phyloP scores from a whole-genome alignment of 2,329 filamentous ascomycete species.

The Phyllosticta citrichinensis region DNA sequence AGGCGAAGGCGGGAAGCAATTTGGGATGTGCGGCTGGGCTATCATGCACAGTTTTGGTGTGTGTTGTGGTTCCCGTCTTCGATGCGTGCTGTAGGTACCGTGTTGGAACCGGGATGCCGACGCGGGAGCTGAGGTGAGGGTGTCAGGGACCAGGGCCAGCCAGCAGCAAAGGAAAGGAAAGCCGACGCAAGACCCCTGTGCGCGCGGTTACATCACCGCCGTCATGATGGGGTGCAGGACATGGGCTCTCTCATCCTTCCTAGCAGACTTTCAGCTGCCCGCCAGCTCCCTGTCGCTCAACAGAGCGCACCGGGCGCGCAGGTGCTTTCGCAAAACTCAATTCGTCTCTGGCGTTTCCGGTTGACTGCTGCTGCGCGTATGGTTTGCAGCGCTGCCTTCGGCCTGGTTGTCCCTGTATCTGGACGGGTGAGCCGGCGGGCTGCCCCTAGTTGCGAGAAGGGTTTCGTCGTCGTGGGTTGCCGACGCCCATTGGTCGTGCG shows the following conservation, averaged over 20 bases:
- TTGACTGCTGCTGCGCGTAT: neutral
- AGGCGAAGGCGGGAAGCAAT: too few relatives aligned
- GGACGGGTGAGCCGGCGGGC: neutral
- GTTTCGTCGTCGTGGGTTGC: neutral
- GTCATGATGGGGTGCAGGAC: too few relatives aligned
- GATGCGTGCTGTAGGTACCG: too few relatives aligned
- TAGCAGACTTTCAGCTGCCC: neutral
- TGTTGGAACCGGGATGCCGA: too few relatives aligned
- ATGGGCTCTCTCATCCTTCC: neutral
- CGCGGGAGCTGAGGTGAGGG: too few relatives aligned
- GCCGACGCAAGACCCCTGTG: too few relatives aligned
- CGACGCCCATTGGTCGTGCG: neutral
- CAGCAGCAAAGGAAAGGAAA: too few relatives aligned
- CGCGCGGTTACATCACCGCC: too few relatives aligned
- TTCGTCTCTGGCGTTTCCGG: neutral
- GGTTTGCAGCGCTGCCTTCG: neutral
- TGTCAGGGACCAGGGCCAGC: too few relatives aligned
- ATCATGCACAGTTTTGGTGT: too few relatives aligned
- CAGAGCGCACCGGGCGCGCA: neutral
- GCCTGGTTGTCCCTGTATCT: neutral
- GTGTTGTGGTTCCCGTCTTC: too few relatives aligned
- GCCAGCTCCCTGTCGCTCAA: neutral
- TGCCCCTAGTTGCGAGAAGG: neutral
- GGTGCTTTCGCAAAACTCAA: neutral
- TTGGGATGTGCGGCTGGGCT: too few relatives aligned